phyloP scores from a whole-genome alignment of 345 rosid genomes.

The Eucalyptus sp. region DNA sequence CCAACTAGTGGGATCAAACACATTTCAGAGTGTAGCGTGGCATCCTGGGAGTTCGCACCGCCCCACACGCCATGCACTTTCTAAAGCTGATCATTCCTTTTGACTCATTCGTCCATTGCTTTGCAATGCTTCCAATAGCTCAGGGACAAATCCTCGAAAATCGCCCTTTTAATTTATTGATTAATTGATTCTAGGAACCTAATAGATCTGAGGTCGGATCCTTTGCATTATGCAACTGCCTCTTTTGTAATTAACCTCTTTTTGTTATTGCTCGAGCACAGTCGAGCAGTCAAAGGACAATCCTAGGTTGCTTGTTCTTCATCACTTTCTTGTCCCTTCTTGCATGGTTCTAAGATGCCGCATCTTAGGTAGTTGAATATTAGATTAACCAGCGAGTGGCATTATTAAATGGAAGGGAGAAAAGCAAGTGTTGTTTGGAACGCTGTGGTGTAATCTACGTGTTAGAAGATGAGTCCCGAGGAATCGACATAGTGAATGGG shows the following conservation, averaged over 20 bases:
- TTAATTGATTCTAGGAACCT: background rate
- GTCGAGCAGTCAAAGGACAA: background rate
- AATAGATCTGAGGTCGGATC: background rate
- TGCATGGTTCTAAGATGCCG: background rate
- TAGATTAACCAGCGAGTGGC: background rate
- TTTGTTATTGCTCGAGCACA: background rate
- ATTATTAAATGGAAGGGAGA: background rate
- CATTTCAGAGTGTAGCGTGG: background rate
- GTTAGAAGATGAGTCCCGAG: background rate
- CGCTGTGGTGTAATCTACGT: background rate
- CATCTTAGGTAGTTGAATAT: background rate
- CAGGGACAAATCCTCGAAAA: background rate
- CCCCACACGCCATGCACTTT: background rate
- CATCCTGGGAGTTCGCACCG: background rate
- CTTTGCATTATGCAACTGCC: background rate
- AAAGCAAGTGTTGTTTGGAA: background rate
- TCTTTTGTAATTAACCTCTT: background rate
- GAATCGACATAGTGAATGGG: background rate
- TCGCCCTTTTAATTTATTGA: background rate
- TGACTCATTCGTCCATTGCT: background rate
- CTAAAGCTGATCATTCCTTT: background rate
- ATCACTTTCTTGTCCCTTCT: background rate
- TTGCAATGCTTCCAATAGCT: background rate
- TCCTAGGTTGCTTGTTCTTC: background rate
- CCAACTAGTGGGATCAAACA: background rate